Conservation (phyloP, 345 rosid genomes). For the Pugionium dolabratum region DNA sequence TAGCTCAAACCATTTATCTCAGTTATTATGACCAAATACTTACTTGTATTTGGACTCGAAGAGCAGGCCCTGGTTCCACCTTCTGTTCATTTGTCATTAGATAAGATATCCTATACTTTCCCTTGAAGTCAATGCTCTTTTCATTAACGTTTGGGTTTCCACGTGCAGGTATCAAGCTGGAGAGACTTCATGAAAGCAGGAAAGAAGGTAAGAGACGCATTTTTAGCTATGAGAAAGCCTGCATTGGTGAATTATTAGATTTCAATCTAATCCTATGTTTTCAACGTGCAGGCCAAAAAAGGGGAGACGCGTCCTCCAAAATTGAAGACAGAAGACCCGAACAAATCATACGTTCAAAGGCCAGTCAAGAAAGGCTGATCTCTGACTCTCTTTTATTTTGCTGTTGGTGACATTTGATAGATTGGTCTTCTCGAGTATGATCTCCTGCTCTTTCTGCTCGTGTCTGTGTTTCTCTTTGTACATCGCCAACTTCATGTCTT, state of each 20-base stretch:
- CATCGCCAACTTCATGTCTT: slow-evolving; percentile 20
- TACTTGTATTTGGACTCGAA: slow-evolving; percentile 11
- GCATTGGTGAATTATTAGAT: not conserved
- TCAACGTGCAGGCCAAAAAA: slow-evolving; percentile 64
- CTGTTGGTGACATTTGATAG: slow-evolving; percentile 30
- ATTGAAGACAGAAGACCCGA: slow-evolving; percentile 97
- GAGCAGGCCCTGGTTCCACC: slow-evolving; percentile 7
- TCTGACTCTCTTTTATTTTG: not conserved
- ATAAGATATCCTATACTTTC: not conserved
- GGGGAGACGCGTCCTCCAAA: slow-evolving; percentile 94
- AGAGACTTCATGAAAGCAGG: slow-evolving; percentile 90
- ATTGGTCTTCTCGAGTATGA: slow-evolving; percentile 19
- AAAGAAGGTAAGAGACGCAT: slow-evolving; percentile 66
- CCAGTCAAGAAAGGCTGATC: slow-evolving; percentile 81
- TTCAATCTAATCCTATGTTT: slow-evolving; percentile 10
- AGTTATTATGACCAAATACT: not conserved
- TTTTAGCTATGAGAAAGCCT: slow-evolving; percentile 13
- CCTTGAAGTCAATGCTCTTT: slow-evolving; percentile 8
- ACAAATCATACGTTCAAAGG: slow-evolving; percentile 92
- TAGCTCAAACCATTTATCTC: not conserved
- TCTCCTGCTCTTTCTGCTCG: not conserved
- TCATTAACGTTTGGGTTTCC: slow-evolving; percentile 20
- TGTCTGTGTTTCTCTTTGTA: slow-evolving; percentile 30
- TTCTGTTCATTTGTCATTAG: slow-evolving; percentile 7
- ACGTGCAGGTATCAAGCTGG: slow-evolving; percentile 84